These are phyloP conservation scores for Quercus alba DNA, from an alignment of 306 rosid genomes.

Conservation along the genomic window DNA sequence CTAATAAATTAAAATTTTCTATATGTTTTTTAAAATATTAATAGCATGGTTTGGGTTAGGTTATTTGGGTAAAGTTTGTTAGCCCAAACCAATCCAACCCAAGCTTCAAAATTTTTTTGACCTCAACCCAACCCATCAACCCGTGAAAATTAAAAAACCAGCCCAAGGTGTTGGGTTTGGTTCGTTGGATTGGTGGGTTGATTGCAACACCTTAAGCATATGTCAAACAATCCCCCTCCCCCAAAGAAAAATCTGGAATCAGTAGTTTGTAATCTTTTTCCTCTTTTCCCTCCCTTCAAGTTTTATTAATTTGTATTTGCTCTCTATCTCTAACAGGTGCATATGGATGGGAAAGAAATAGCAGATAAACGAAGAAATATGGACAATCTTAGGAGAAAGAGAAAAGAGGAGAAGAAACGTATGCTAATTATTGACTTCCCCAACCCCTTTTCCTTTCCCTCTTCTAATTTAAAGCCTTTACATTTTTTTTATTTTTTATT, in stretches of 20 bases:
- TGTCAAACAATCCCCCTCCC: too few relatives aligned
- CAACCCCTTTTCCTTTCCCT: neutral
- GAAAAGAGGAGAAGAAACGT: conserved; percentile 85
- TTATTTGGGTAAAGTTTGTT: too few relatives aligned
- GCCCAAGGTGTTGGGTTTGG: too few relatives aligned
- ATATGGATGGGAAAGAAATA: conserved; percentile 52
- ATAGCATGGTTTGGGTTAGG: too few relatives aligned
- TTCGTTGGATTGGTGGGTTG: too few relatives aligned
- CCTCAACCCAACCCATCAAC: too few relatives aligned
- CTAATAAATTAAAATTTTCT: too few relatives aligned
- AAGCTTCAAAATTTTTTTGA: too few relatives aligned
- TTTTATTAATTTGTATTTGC: neutral
- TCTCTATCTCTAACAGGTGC: conserved; percentile 45
- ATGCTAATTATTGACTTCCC: neutral
- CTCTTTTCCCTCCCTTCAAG: neutral
- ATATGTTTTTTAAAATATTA: too few relatives aligned
- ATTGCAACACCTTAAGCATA: too few relatives aligned
- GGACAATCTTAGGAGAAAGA: conserved; percentile 54
- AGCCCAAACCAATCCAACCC: too few relatives aligned
- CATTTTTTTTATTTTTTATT: neutral
- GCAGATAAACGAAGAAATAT: conserved; percentile 47
- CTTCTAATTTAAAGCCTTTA: neutral
- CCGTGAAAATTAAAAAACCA: too few relatives aligned
- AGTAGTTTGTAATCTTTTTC: neutral
- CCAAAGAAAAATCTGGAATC: neutral